These are phyloP conservation scores for Sporothrix dimorphospora DNA, from an alignment of 2,329 filamentous ascomycete genomes.

Conservation along the genomic window DNA sequence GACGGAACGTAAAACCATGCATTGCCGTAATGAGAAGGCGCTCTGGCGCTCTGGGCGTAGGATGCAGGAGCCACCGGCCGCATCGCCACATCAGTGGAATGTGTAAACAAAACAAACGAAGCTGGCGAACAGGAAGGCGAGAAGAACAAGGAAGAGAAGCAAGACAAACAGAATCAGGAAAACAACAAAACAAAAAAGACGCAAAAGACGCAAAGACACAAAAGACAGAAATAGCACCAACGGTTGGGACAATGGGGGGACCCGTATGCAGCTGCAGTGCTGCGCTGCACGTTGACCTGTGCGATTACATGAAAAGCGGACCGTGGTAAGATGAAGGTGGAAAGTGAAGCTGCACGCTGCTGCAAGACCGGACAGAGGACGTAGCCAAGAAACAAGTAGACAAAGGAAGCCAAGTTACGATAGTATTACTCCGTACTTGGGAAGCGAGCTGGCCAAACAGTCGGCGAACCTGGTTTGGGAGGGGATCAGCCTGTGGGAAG, in stretches of 20 bases:
- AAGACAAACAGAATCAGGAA: not conserved
- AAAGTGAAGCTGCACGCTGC: constrained; percentile 16
- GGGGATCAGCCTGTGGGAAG: not conserved
- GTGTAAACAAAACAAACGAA: constrained; percentile 17
- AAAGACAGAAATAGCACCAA: constrained; percentile 5
- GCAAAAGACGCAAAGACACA: not conserved
- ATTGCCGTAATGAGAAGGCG: constrained; percentile 15
- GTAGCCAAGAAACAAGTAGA: not conserved
- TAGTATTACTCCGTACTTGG: no score
- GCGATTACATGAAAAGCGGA: constrained; percentile 26
- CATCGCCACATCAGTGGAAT: constrained; percentile 26
- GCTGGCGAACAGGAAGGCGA: not conserved
- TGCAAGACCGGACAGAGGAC: not conserved
- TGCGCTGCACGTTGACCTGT: constrained; percentile 23
- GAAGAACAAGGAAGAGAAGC: not conserved
- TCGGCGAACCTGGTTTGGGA: constrained; percentile 6
- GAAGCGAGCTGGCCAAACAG: not conserved
- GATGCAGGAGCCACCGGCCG: constrained; percentile 16
- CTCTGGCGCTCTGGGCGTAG: not conserved
- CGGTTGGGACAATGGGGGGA: not conserved
- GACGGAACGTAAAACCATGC: not conserved
- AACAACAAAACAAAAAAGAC: constrained; percentile 2
- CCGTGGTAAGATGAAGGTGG: constrained; percentile 22
- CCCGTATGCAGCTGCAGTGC: not conserved
- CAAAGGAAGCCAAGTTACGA: not conserved